phyloP scores from a whole-genome alignment of 2,329 filamentous ascomycete species.

The Alternaria arbusti region DNA sequence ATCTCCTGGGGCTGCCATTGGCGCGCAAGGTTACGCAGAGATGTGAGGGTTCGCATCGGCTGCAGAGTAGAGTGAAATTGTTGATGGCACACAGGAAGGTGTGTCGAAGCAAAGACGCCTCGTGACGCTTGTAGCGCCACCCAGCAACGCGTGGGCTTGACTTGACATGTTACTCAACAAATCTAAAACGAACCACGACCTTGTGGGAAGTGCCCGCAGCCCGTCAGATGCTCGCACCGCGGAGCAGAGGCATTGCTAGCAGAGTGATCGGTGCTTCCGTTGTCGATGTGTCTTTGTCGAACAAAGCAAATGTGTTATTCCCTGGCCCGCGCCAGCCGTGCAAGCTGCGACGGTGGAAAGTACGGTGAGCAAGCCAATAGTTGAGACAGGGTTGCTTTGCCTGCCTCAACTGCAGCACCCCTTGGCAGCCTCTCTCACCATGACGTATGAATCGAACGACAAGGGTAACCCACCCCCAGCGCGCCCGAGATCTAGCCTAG shows the following conservation, averaged over 20 bases:
- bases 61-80: neutral
- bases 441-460: constrained; percentile 19
- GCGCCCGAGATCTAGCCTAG: constrained; percentile 8
- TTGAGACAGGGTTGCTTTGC: constrained; percentile 18
- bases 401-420: constrained; percentile 12
- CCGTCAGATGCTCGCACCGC: neutral
- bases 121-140: constrained; percentile 25
- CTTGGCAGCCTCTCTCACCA: constrained; percentile 19
- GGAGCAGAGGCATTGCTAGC: neutral
- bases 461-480: constrained; percentile 8
- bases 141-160: constrained; percentile 13
- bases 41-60: constrained; percentile 9
- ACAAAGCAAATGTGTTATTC: neutral
- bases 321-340: constrained; percentile 7
- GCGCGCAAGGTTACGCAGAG: constrained; percentile 13
- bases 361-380: constrained; percentile 22
- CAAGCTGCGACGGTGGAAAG: constrained; percentile 12
- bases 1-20: constrained; percentile 17
- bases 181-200: constrained; percentile 1
- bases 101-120: constrained; percentile 6
- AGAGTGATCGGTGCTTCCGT: neutral
- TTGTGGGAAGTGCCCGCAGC: neutral
- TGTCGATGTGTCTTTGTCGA: neutral
- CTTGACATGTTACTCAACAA: constrained; percentile 20
- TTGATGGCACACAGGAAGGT: neutral